Conservation (phyloP, 1,139 yeast genomes). For the Hemisphaericaspora xylofermentans region DNA sequence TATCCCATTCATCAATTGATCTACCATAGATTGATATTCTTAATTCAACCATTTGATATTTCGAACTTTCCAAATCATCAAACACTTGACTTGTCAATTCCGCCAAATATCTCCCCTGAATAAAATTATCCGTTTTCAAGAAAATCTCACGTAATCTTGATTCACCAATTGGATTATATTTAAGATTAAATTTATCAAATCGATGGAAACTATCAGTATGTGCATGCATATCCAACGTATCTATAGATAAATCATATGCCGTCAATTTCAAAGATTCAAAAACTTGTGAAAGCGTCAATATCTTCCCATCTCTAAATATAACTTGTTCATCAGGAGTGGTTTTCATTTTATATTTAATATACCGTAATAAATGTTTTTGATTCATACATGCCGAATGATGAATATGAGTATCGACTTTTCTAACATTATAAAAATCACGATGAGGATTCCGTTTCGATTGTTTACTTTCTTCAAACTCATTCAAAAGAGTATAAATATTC, state of each 20-base stretch:
- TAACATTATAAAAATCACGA: conserved; percentile 94
- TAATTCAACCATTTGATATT: conserved; percentile 96
- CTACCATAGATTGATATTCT: conserved; percentile 94
- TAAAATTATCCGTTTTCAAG: conserved; percentile 90
- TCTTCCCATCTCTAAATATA: conserved; percentile 87
- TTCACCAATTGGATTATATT: conserved; percentile 97
- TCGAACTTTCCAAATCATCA: conserved; percentile 88
- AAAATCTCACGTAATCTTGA: conserved; percentile 94
- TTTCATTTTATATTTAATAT: conserved; percentile 80
- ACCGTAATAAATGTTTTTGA: conserved; percentile 91
- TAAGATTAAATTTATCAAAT: conserved; percentile 94
- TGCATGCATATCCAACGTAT: conserved; percentile 98
- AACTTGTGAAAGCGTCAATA: conserved; percentile 83
- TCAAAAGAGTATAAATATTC: conserved; percentile 83
- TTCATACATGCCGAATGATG: conserved; percentile 99
- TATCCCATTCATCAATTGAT: conserved; percentile 89
- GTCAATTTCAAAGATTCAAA: conserved; percentile 86
- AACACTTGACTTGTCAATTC: conserved; percentile 92
- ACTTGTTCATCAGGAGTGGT: conserved; percentile 79
- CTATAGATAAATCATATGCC: conserved; percentile 93
- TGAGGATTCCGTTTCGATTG: conserved; percentile 80
- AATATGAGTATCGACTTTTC: conserved; percentile 98
- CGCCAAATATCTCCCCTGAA: conserved; percentile 85
- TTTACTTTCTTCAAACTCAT: conserved; percentile 90
- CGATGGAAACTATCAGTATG: conserved; percentile 97